phyloP scores from a whole-genome alignment of 805 yeast genomes.

The Henningerozyma blattae region DNA sequence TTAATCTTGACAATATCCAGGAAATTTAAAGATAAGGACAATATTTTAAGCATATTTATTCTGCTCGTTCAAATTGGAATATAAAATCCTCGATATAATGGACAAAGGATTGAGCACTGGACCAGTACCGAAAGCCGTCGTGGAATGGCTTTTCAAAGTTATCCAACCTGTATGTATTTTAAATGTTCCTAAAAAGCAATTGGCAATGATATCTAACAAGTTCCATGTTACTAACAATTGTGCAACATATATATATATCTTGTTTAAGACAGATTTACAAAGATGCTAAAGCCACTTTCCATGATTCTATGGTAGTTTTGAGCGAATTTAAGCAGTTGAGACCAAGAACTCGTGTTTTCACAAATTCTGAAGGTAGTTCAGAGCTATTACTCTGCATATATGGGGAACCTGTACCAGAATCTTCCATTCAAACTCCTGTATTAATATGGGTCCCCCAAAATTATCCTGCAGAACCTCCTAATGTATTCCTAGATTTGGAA shows the following conservation, averaged over 20 bases:
- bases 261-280: conserved; percentile 47
- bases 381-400: conserved; percentile 49
- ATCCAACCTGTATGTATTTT: conserved; percentile 32
- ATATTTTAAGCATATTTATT: no score
- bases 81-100: no score
- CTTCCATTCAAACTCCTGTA: conserved; percentile 33
- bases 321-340: conserved; percentile 42
- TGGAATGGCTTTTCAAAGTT: conserved; percentile 49
- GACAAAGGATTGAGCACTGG: not conserved
- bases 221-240: not conserved
- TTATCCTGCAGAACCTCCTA: conserved; percentile 61
- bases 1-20: no score
- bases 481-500: conserved; percentile 39
- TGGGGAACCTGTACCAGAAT: conserved; percentile 35
- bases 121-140: conserved; percentile 17
- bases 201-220: not conserved
- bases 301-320: conserved; percentile 39
- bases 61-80: no score
- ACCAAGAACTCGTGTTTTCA: conserved; percentile 58
- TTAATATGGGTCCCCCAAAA: conserved; percentile 66
- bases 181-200: not conserved
- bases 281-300: conserved; percentile 46
- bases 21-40: no score
- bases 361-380: conserved; percentile 45
- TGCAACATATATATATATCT: not conserved